A percentile compares a stretch with the other conserved stretches of the same genome.
phyloP scores from a whole-genome alignment of 2,329 filamentous ascomycete genomes.

The Fusarium mexicanum region DNA sequence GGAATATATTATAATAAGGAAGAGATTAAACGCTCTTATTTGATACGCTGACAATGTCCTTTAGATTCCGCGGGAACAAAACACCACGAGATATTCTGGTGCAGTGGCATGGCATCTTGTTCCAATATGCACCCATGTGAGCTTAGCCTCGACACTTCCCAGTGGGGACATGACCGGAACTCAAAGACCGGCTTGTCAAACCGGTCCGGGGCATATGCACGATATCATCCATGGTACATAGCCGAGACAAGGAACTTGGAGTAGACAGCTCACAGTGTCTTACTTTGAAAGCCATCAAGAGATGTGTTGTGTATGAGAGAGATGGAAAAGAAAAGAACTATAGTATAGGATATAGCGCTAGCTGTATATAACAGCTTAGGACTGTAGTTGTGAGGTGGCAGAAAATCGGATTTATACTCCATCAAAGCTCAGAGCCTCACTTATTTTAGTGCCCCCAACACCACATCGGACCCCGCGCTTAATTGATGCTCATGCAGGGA shows the following conservation, averaged over 20 bases:
- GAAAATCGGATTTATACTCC: not conserved
- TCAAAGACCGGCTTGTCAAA: slow-evolving; percentile 27
- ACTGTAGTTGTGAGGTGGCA: not conserved
- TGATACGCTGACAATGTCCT: not conserved
- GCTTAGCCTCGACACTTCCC: not conserved
- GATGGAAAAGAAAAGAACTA: not conserved
- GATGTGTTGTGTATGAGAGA: not conserved
- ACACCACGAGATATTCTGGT: slow-evolving; percentile 5
- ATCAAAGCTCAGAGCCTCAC: slow-evolving; percentile 21
- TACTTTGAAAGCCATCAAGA: not conserved
- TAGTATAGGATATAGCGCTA: not conserved
- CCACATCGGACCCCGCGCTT: slow-evolving; percentile 12
- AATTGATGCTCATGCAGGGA: slow-evolving; percentile 15
- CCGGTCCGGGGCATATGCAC: slow-evolving; percentile 28
- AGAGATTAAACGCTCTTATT: not conserved
- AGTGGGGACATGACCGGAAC: slow-evolving; percentile 20
- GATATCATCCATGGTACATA: slow-evolving; percentile 20
- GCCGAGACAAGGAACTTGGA: slow-evolving; percentile 12
- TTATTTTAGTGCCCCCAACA: slow-evolving; percentile 8
- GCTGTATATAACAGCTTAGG: not conserved
- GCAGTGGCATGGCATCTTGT: not conserved
- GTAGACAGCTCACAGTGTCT: not conserved
- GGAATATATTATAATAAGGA: not conserved
- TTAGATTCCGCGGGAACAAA: not conserved
- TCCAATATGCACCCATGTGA: not conserved